Conservation (phyloP, 371 early-diverging fungal genomes). For the Encephalitozoon romaleae region DNA sequence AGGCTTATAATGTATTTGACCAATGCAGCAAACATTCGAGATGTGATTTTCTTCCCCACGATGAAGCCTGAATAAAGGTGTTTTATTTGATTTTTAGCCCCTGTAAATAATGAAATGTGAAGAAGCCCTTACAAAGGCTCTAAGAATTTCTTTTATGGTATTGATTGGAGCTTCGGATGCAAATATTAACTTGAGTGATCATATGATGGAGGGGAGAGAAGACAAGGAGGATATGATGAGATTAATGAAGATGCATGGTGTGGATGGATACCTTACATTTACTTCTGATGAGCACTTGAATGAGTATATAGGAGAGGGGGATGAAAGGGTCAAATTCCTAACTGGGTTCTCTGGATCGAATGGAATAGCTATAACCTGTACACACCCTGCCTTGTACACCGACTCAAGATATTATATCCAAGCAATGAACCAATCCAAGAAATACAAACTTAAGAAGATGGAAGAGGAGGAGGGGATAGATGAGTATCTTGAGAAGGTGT, state of each 20-base stretch:
- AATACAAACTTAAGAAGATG: constrained; percentile 61
- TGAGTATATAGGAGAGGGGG: constrained; percentile 84
- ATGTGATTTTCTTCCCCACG: constrained; percentile 85
- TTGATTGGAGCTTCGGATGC: neutral
- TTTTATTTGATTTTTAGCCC: neutral
- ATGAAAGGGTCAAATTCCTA: constrained; percentile 80
- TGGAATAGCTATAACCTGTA: constrained; percentile 71
- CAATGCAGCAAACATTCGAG: constrained; percentile 90
- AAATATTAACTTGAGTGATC: neutral
- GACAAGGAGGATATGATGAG: neutral
- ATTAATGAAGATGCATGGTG: constrained; percentile 11
- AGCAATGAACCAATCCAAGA: constrained; percentile 74
- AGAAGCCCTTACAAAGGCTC: neutral
- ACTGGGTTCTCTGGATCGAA: constrained; percentile 93
- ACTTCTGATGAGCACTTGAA: constrained; percentile 63
- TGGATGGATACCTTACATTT: constrained; percentile 51
- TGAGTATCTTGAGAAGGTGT: constrained; percentile 28
- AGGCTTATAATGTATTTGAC: constrained; percentile 96
- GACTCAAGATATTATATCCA: constrained; percentile 95
- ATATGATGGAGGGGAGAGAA: too few relatives aligned
- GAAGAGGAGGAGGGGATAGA: constrained; percentile 65
- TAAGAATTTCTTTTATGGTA: neutral
- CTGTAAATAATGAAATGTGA: neutral
- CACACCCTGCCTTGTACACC: constrained; percentile 74
- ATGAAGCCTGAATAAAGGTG: constrained; percentile 59